phyloP scores from a whole-genome alignment of 805 yeast species.

The Candida xiaguanensis region DNA sequence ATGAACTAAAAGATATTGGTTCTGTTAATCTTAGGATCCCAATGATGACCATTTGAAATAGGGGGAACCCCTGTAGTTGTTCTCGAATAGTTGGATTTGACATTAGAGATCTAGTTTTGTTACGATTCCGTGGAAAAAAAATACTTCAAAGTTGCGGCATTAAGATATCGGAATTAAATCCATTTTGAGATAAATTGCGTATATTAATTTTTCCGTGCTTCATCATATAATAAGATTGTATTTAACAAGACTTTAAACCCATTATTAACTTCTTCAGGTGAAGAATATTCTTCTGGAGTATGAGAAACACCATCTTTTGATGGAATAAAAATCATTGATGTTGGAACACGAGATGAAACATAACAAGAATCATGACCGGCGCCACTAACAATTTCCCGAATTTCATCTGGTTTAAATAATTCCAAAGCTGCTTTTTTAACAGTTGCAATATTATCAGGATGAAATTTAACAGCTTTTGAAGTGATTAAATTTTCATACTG shows the following conservation, averaged over 20 bases:
- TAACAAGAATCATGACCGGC: constrained; percentile 75
- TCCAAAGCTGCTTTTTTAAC: constrained; percentile 51
- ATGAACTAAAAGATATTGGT: constrained; percentile 61
- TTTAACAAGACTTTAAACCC: constrained; percentile 57
- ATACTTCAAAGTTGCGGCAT: neutral
- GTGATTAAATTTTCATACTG: constrained; percentile 43
- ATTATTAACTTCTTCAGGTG: constrained; percentile 59
- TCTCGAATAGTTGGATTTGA: constrained; percentile 22
- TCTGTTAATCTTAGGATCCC: constrained; percentile 51
- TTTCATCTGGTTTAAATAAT: constrained; percentile 42
- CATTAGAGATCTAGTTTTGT: neutral
- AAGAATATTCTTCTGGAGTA: constrained; percentile 61
- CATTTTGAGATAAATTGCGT: neutral
- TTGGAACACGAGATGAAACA: constrained; percentile 54
- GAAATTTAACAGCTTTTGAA: constrained; percentile 57
- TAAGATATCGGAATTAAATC: neutral
- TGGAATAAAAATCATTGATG: constrained; percentile 74
- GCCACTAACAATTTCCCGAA: constrained; percentile 54
- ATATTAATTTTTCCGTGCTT: constrained; percentile 11
- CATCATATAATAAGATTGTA: constrained; percentile 33
- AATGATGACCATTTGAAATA: constrained; percentile 41
- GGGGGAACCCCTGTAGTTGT: constrained; percentile 56
- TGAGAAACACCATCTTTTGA: constrained; percentile 64
- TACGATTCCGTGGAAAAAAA: neutral
- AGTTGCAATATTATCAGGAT: constrained; percentile 47